Base-by-base conservation (phyloP, 78 protist genomes). In the Dictyostelium purpureum region DNA sequence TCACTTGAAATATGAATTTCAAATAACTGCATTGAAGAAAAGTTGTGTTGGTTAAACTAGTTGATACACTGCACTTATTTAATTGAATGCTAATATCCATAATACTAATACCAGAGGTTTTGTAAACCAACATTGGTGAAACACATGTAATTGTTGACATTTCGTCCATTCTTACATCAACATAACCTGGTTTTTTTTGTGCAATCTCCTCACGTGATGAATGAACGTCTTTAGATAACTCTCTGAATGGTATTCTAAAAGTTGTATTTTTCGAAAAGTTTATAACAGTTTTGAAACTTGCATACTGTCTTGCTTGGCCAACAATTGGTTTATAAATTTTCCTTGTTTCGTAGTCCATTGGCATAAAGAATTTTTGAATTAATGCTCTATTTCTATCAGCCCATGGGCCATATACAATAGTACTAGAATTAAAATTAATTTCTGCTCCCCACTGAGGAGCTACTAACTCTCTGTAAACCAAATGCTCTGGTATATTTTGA, bases 331-430 rank as follows among this genome's bases (percentile, higher is more conserved):
- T 54, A 37, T 88, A 66, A 4, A 79, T 43, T 6, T 28, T 59
- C 2, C 45, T 75, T 26, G 79, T 70, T 28, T 77, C 82, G 24
- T 88, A 88, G 69, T 88, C 94, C 31, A 35, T 33, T 19, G 94
- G 89, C n/a, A 79, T 40, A 37, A 88, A 88, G 70, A 79, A 88
- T 6, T 49, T 49, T n/a, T 79, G 87, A 16, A 88, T 7, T 4
- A 88, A 43, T 14, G 70, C 54, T 5, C 94, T 33, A 33, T 88
- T 77, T 6, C 94, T 47, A 37, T 88, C 94, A 2, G 87, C 77
- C 94, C 94, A 88, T 14, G 94, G 94, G 0, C 94, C 94, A 51
- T 88, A 88, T 26, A 70, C 79, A 14, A 88, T 69, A 1, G 59
- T 37, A 11, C 77, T 61, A 1, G 87, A n/a, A 4, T 24, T 18